phyloP scores from a whole-genome alignment of 306 rosid species.

The Hippophae tibetana region DNA sequence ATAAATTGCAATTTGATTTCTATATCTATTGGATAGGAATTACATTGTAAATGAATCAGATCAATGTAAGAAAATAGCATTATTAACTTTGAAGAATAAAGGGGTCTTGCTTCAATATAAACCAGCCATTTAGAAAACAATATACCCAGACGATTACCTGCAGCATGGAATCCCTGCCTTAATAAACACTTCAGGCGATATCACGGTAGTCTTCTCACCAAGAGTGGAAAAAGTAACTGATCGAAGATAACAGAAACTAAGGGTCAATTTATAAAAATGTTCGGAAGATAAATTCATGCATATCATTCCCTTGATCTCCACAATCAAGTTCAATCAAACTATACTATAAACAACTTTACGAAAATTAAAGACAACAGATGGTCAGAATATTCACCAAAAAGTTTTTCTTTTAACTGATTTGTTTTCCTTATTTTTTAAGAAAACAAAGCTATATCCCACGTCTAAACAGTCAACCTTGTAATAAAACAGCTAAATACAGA shows the following conservation, averaged over 20 bases:
- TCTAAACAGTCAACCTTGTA: background rate
- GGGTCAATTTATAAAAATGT: constrained; percentile 14
- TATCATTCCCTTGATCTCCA: constrained; percentile 7
- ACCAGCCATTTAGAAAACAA: constrained; percentile 10
- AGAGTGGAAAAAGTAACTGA: constrained; percentile 87
- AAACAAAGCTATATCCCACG: background rate
- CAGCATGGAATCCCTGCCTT: constrained; percentile 93
- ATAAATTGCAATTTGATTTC: no score
- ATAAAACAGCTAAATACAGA: background rate
- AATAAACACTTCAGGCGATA: constrained; percentile 89
- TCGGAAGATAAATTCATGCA: constrained; percentile 14
- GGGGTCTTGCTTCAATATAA: constrained; percentile 2
- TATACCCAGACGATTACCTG: constrained; percentile 46
- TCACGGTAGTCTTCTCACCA: constrained; percentile 96
- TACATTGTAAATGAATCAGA: constrained; percentile 9
- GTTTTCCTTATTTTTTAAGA: background rate
- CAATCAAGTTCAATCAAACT: background rate
- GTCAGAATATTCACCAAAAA: background rate
- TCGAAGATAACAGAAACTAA: constrained; percentile 11
- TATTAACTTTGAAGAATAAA: constrained; percentile 9
- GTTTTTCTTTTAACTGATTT: background rate
- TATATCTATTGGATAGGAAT: no score
- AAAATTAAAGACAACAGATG: background rate
- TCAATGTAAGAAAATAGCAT: constrained; percentile 15
- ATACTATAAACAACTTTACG: background rate